phyloP scores from a whole-genome alignment of 805 yeast species.

The Teunomyces stri region DNA sequence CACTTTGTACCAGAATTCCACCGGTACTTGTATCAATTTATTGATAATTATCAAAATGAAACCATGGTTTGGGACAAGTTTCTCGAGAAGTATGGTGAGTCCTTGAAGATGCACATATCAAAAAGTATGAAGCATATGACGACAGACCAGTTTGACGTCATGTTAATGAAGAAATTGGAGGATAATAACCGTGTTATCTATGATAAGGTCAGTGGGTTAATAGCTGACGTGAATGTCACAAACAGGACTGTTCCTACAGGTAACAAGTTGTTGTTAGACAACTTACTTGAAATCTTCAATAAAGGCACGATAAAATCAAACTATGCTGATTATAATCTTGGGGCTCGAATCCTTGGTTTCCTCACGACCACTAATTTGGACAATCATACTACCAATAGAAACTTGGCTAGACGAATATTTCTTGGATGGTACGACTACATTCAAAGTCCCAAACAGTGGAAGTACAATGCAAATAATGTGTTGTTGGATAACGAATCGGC shows the following conservation, averaged over 20 bases:
- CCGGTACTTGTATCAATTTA: slow-evolving; percentile 29
- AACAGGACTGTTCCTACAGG: slow-evolving; percentile 8
- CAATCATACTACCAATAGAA: slow-evolving; percentile 9
- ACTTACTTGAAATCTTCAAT: slow-evolving; percentile 29
- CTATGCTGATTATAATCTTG: slow-evolving; percentile 39
- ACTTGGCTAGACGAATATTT: slow-evolving; percentile 25
- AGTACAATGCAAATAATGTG: slow-evolving; percentile 38
- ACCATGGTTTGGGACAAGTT: slow-evolving; percentile 23
- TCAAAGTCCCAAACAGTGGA: slow-evolving; percentile 18
- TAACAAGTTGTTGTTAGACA: slow-evolving; percentile 25
- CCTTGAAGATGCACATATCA: slow-evolving; percentile 11
- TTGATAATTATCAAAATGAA: slow-evolving; percentile 24
- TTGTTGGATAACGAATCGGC: slow-evolving; percentile 30
- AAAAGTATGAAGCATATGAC: slow-evolving; percentile 13
- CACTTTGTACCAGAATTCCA: slow-evolving; percentile 41
- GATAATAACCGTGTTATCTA: slow-evolving; percentile 23
- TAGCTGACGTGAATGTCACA: slow-evolving; percentile 22
- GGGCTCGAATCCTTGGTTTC: slow-evolving; percentile 40
- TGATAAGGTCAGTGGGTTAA: slow-evolving; percentile 21
- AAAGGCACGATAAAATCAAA: slow-evolving; percentile 36
- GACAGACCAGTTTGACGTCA: slow-evolving; percentile 21
- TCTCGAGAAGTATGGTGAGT: slow-evolving; percentile 17
- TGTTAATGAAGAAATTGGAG: slow-evolving; percentile 18
- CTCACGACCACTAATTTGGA: slow-evolving; percentile 25
- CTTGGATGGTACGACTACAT: slow-evolving; percentile 43